Conservation (phyloP, 2,329 filamentous ascomycete species). For the Aspergillus fumigatiaffinis region DNA sequence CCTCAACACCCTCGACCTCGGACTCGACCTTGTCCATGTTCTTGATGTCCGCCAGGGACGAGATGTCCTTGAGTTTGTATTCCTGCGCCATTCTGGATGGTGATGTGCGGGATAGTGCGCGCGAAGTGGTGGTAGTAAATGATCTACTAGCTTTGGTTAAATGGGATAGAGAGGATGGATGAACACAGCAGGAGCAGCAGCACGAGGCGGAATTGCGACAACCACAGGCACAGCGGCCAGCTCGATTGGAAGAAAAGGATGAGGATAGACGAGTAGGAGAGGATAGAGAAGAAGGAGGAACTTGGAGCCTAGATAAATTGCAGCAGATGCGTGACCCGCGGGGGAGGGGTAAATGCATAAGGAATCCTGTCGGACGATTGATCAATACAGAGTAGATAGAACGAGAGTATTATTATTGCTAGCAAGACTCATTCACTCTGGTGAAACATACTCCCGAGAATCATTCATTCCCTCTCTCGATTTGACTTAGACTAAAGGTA, state of each 20-base stretch:
- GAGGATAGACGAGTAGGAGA: conserved; percentile 2
- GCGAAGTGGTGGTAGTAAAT: conserved; percentile 7
- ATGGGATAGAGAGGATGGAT: conserved; percentile 12
- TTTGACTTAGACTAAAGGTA: background rate
- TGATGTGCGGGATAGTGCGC: conserved; percentile 9
- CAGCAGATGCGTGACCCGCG: conserved; percentile 7
- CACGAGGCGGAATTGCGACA: conserved; percentile 17
- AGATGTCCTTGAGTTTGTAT: conserved; percentile 66
- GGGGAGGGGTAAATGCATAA: conserved; percentile 17
- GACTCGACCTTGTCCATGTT: conserved; percentile 81
- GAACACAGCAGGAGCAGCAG: conserved; percentile 21
- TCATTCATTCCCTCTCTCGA: background rate
- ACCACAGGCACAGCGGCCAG: conserved; percentile 18
- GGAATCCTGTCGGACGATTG: background rate
- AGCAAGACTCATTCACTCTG: background rate
- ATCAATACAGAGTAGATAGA: background rate
- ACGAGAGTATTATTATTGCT: background rate
- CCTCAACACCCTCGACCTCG: conserved; percentile 84
- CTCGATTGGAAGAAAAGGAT: background rate
- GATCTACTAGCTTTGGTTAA: background rate
- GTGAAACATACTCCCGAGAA: no score
- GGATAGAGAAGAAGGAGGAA: conserved; percentile 9
- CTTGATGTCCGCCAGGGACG: conserved; percentile 64
- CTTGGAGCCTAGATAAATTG: background rate
- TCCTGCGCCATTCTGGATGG: conserved; percentile 34